Evolutionary conservation across 1,284 basidiomycete genomes (phyloP).

Genomic region (Rhodotorula sp.): DNA sequence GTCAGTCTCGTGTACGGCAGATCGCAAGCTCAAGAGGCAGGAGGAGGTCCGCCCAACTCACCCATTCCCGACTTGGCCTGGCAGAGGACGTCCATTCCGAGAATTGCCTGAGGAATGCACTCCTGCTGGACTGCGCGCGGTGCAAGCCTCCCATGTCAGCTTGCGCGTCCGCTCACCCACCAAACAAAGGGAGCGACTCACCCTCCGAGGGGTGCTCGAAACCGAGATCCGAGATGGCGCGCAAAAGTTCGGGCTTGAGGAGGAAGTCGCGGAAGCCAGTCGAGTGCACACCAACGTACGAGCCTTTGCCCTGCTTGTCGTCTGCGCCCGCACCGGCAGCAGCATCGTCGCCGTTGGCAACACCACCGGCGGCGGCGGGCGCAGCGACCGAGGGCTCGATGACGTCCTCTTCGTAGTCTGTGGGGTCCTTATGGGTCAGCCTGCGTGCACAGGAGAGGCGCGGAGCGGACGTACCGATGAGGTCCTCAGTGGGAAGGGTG

Average conservation of each 20-base stretch:
- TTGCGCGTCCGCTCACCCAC: not conserved
- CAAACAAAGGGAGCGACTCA: constrained; percentile 50
- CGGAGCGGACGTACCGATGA: constrained; percentile 27
- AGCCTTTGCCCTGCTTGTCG: constrained; percentile 72
- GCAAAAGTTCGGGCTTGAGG: constrained; percentile 92
- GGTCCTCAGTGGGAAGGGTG: constrained; percentile 32
- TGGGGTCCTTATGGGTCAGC: not conserved
- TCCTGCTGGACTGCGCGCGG: constrained; percentile 89
- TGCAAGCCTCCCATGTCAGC: constrained; percentile 2
- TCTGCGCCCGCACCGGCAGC: constrained; percentile 65
- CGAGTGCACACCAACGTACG: constrained; percentile 95
- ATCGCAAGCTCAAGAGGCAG: not conserved
- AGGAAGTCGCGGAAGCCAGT: constrained; percentile 75
- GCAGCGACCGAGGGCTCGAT: constrained; percentile 52
- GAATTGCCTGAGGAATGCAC: constrained; percentile 98
- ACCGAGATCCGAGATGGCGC: constrained; percentile 97
- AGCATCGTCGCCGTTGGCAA: constrained; percentile 52
- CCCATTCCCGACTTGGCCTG: constrained; percentile 99
- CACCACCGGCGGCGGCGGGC: constrained; percentile 46
- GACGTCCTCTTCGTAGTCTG: constrained; percentile 67
- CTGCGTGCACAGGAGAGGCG: not conserved
- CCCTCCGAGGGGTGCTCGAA: constrained; percentile 99
- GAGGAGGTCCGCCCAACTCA: constrained; percentile 13
- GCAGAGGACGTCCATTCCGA: constrained; percentile 99
- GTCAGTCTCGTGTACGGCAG: not conserved